Conservation (phyloP, 2,329 filamentous ascomycete species). For the Penicillium sclerotigenum region DNA sequence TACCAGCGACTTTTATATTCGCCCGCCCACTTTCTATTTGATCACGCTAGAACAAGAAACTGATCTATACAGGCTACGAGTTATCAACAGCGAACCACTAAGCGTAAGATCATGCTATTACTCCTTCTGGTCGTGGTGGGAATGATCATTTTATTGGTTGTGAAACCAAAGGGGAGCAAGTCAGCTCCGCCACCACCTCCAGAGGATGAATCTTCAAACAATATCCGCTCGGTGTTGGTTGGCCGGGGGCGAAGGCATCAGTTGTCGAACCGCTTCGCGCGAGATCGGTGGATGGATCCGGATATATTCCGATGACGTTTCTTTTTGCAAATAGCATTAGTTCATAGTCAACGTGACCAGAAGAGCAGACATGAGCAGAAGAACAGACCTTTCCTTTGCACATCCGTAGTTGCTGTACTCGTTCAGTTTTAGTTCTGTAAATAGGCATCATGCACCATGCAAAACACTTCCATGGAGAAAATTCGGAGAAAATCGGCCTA, state of each 20-base stretch:
- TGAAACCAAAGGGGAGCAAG: conserved; percentile 65
- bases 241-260: conserved; percentile 24
- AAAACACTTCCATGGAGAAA: not conserved
- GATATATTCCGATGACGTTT: conserved; percentile 34
- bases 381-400: not conserved
- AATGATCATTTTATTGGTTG: conserved; percentile 75
- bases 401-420: not conserved
- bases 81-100: conserved; percentile 84
- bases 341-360: conserved; percentile 8
- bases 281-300: conserved; percentile 35
- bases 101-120: conserved; percentile 90
- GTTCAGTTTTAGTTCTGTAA: not conserved
- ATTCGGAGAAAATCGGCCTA: not conserved
- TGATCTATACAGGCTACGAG: conserved; percentile 60
- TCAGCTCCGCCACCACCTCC: conserved; percentile 23
- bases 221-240: conserved; percentile 21
- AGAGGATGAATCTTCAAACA: conserved; percentile 25
- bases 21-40: too few relatives aligned
- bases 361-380: not conserved
- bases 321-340: conserved; percentile 18
- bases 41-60: not conserved
- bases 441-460: not conserved
- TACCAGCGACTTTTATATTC: too few relatives aligned
- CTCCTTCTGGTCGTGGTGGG: conserved; percentile 79
- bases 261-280: conserved; percentile 22